These are phyloP conservation scores for Botrytis byssoidea DNA, from an alignment of 2,329 filamentous ascomycete genomes.

Conservation along the genomic window DNA sequence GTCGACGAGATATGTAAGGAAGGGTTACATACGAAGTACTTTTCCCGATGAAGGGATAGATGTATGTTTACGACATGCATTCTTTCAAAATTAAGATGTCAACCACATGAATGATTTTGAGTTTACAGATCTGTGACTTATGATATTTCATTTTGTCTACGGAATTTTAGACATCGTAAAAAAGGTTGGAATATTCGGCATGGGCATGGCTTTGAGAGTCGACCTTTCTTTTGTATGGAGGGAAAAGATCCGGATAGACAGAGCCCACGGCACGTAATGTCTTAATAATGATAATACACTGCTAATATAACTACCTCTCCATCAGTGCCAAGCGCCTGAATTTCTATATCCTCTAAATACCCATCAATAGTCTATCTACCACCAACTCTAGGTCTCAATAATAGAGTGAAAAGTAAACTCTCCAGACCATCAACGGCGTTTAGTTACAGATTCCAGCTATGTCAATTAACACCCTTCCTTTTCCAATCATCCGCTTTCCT, in stretches of 20 bases:
- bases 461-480: background rate
- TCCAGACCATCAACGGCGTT: background rate
- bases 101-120: background rate
- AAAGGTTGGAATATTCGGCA: background rate
- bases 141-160: background rate
- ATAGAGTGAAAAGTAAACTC: background rate
- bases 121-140: background rate
- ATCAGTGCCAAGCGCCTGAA: background rate
- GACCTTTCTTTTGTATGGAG: background rate
- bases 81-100: background rate
- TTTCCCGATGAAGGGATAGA: background rate
- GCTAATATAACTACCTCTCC: background rate
- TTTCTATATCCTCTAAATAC: background rate
- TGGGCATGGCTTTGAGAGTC: background rate
- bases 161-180: too few relatives aligned
- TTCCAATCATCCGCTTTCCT: background rate
- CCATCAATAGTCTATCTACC: background rate
- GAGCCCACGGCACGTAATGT: background rate
- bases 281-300: background rate
- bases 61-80: rapidly evolving
- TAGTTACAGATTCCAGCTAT: background rate
- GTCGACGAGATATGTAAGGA: background rate
- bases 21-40: background rate
- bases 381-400: background rate
- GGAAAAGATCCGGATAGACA: background rate